Conservation (phyloP, 495 filamentous ascomycete genomes). For the Hypoxylon intermedium region DNA sequence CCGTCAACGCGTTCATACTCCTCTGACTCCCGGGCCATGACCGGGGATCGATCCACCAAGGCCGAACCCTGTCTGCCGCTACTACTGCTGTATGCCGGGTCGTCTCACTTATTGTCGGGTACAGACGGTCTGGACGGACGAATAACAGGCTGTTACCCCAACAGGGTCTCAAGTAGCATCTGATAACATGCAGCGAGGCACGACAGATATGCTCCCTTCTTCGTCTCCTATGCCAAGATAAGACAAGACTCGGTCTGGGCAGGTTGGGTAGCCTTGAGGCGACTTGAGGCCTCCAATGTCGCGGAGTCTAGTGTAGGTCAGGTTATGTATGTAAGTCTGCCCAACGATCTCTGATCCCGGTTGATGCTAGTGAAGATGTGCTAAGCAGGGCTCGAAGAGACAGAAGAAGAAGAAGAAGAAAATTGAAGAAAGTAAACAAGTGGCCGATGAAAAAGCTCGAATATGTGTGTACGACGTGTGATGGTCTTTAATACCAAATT, state of each 20-base stretch:
- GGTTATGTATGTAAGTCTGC: no score
- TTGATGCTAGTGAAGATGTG: neutral
- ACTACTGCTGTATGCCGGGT: constrained; percentile 28
- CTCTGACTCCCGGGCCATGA: constrained; percentile 9
- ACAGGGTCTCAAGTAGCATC: constrained; percentile 21
- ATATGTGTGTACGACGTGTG: neutral
- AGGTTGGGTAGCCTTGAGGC: neutral
- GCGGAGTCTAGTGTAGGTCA: neutral
- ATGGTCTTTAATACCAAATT: constrained; percentile 7
- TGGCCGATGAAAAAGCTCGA: neutral
- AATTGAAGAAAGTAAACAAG: neutral
- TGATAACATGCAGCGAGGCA: constrained; percentile 22
- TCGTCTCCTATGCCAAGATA: neutral
- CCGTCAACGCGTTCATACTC: constrained; percentile 18
- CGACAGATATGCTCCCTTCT: constrained; percentile 4
- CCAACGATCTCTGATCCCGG: no score
- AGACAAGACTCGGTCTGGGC: neutral
- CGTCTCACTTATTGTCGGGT: constrained; percentile 25
- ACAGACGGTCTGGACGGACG: constrained; percentile 12
- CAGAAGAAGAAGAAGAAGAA: no score
- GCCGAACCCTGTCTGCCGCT: neutral
- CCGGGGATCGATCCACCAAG: constrained; percentile 2
- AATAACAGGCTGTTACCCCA: constrained; percentile 27
- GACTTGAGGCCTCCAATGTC: neutral
- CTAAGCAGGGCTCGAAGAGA: neutral